Conservation (phyloP, 306 rosid species). For the Abrus precatorius region DNA sequence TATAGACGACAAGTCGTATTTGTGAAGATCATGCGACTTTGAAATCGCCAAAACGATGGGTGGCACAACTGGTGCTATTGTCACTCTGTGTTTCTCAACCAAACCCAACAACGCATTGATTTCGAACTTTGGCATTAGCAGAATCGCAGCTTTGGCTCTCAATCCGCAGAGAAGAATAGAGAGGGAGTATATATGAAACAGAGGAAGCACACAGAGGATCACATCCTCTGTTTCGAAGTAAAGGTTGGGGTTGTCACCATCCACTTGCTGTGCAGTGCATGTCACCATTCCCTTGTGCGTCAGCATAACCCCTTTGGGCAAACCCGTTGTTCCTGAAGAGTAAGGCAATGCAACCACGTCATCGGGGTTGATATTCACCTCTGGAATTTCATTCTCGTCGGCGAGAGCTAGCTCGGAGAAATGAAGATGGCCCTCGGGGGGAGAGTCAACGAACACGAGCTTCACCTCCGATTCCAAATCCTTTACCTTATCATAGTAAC, state of each 20-base stretch:
- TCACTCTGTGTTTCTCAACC: constrained; percentile 56
- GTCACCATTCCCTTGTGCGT: constrained; percentile 84
- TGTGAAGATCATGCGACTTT: constrained; percentile 58
- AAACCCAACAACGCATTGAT: constrained; percentile 58
- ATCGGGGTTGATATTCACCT: constrained; percentile 50
- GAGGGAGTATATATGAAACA: constrained; percentile 81
- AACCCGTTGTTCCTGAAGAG: constrained; percentile 80
- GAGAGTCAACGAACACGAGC: constrained; percentile 58
- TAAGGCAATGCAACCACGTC: constrained; percentile 88
- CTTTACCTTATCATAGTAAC: constrained; percentile 66
- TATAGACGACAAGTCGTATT: constrained; percentile 67
- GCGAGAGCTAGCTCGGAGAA: constrained; percentile 55
- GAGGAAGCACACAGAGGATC: constrained; percentile 75
- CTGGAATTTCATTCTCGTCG: constrained; percentile 29
- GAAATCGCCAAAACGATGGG: constrained; percentile 75
- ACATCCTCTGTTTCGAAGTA: constrained; percentile 63
- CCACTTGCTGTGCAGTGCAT: constrained; percentile 82
- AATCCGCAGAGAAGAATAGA: constrained; percentile 77
- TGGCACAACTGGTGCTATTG: constrained; percentile 70
- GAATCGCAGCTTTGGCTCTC: constrained; percentile 69
- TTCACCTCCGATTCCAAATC: constrained; percentile 38
- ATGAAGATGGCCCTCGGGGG: constrained; percentile 48
- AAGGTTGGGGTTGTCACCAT: constrained; percentile 85
- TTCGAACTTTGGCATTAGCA: constrained; percentile 79
- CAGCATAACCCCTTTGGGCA: constrained; percentile 89